Conservation (phyloP, 257 asterid genomes). For the Catharanthus roseus region DNA sequence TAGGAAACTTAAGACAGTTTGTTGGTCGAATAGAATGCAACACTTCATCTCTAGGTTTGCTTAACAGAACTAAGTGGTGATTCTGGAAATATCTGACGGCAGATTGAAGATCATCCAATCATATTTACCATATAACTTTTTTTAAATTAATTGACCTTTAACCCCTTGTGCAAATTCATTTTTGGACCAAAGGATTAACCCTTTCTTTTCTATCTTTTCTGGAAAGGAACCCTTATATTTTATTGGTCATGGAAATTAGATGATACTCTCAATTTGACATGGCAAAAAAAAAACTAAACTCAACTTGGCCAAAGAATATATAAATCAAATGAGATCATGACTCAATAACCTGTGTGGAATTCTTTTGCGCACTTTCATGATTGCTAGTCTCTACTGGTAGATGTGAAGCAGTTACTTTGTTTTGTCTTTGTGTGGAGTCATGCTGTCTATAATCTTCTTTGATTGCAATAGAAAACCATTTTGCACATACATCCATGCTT, state of each 20-base stretch:
- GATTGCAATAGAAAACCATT: constrained; percentile 77
- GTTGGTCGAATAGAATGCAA: neutral
- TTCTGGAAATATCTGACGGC: neutral
- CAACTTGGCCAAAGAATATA: neutral
- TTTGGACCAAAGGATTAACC: neutral
- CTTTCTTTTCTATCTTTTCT: neutral
- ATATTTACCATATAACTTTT: neutral
- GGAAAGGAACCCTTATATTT: neutral
- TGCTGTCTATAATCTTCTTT: constrained; percentile 37
- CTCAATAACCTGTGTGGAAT: constrained; percentile 21
- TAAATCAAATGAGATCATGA: neutral
- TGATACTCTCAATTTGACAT: no score
- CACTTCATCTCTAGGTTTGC: neutral
- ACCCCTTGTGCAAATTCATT: neutral
- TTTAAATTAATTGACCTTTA: no score
- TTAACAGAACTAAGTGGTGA: neutral
- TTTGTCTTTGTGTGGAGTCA: constrained; percentile 5
- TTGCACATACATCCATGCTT: constrained; percentile 98
- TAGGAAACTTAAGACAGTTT: neutral
- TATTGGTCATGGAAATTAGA: neutral
- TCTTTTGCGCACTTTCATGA: constrained; percentile 7
- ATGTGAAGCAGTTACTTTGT: constrained; percentile 5
- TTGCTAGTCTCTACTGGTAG: constrained; percentile 5
- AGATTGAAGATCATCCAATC: neutral
- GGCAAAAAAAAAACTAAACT: no score